Base-by-base conservation (phyloP, 768 basidiomycete genomes). In the Mycena rosella region DNA sequence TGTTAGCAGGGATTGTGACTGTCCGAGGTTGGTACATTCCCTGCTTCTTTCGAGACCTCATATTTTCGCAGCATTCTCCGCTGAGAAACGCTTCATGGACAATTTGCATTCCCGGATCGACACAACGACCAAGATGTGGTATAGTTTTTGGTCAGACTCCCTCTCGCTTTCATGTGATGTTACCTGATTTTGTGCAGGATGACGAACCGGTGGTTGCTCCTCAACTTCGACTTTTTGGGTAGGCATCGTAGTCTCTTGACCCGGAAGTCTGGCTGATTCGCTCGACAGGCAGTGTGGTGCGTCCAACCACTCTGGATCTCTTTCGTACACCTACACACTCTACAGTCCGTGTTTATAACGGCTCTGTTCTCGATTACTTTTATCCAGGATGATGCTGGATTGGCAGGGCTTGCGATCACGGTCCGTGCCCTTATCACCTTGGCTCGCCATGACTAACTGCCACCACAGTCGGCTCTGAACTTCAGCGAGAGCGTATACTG, bases 1-100 rank as follows among this genome's bases (percentile, higher is more conserved):
- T 96, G 11, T 78, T 96, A 27, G 93, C 95, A 57, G 95, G 95
- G 30, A 93, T 96, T 57, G 92, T 96, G 38, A 96, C 95, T 9
- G 93, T 97, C 45, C 44, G 58, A 48, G 54, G 54, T 40, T 24
- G 10, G 22, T 7, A 14, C 14, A 5, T 40, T 17, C 22, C 20
- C 6, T 26, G 14, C 5, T 4, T 53, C 51, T 15, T n/a, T n/a
- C n/a, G n/a, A n/a, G n/a, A n/a, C n/a, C 54, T 40, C 22, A 55
- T 40, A 4, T 11, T 24, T 27, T 17, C 30, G 32, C 32, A 65
- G 65, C 96, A 0, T 98, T 96, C 80, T 91, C 93, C 0, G 91
- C 90, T 0, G 95, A 97, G 75, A 80, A 80, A 44, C 82, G 87
- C 6, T 96, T 98, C 84, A 80, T 96, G 73, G 86, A 92, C 60